phyloP scores from a whole-genome alignment of 2,329 filamentous ascomycete genomes.

The Colletotrichum lupini region DNA sequence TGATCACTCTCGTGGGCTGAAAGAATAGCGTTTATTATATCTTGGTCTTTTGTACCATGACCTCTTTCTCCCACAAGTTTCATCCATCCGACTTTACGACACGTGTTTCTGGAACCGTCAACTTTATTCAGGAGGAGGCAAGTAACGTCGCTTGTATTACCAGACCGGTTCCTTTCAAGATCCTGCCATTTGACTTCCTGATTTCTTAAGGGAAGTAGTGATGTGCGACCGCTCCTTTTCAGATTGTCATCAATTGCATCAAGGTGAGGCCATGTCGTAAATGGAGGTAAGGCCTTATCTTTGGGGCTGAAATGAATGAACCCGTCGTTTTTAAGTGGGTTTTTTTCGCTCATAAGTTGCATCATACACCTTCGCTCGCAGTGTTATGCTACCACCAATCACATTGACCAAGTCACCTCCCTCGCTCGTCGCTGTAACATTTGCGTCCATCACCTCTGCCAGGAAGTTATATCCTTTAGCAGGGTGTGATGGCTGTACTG shows the following conservation, averaged over 20 bases:
- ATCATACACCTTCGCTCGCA: not conserved
- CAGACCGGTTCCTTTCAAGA: not conserved
- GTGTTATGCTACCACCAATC: not conserved
- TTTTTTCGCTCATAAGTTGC: not conserved
- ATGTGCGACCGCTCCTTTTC: not conserved
- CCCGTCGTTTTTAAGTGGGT: not conserved
- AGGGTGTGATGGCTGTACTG: not conserved
- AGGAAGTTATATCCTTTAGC: not conserved
- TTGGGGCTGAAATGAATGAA: not conserved
- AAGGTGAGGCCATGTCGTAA: not conserved
- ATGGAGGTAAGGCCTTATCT: not conserved
- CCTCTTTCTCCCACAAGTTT: rapidly evolving
- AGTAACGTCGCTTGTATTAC: not conserved
- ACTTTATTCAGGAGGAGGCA: not conserved
- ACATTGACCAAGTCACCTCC: not conserved
- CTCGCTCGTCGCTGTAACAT: not conserved
- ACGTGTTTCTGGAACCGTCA: not conserved
- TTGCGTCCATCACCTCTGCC: not conserved
- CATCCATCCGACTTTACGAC: not conserved
- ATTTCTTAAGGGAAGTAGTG: not conserved
- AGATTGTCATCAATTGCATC: not conserved
- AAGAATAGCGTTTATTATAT: no score
- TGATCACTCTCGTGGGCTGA: no score
- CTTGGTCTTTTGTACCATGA: no score
- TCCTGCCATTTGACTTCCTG: not conserved